Conservation (phyloP, 768 basidiomycete genomes). For the Rhodocollybia butyracea region DNA sequence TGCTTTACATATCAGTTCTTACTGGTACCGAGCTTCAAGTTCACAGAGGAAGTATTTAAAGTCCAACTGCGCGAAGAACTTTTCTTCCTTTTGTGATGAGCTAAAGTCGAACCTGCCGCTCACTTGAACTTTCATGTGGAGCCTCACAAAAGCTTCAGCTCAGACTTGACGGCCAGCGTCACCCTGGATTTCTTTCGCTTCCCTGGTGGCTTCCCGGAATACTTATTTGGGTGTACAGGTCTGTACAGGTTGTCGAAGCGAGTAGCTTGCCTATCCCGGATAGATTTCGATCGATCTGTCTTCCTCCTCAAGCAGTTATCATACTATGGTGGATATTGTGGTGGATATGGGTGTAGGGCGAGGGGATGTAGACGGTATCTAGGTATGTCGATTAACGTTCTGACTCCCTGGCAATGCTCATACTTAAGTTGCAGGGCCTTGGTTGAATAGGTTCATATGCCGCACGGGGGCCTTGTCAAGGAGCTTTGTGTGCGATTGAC, state of each 20-base stretch:
- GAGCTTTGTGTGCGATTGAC: constrained; percentile 66
- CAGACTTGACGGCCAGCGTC: constrained; percentile 61
- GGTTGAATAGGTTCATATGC: constrained; percentile 45
- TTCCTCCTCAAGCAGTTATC: constrained; percentile 73
- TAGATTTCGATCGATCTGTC: constrained; percentile 51
- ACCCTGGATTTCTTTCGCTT: constrained; percentile 72
- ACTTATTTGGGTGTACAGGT: constrained; percentile 76
- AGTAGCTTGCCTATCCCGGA: constrained; percentile 72
- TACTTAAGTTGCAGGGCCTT: background rate
- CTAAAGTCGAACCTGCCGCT: constrained; percentile 38
- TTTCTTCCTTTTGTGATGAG: constrained; percentile 70
- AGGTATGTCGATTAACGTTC: constrained; percentile 37
- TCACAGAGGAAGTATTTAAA: constrained; percentile 67
- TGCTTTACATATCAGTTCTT: background rate
- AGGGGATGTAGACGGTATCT: constrained; percentile 69
- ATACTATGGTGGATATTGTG: constrained; percentile 71
- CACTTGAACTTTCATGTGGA: background rate
- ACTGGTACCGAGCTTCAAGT: constrained; percentile 25
- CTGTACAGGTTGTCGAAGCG: constrained; percentile 66
- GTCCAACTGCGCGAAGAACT: constrained; percentile 70
- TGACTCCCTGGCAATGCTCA: background rate
- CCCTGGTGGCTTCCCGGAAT: constrained; percentile 69
- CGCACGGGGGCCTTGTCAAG: constrained; percentile 59
- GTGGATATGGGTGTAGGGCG: constrained; percentile 70
- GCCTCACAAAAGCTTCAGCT: constrained; percentile 39